Base-by-base conservation (phyloP, 2,329 filamentous ascomycete genomes). In the Myriosclerotinia duriaeana region DNA sequence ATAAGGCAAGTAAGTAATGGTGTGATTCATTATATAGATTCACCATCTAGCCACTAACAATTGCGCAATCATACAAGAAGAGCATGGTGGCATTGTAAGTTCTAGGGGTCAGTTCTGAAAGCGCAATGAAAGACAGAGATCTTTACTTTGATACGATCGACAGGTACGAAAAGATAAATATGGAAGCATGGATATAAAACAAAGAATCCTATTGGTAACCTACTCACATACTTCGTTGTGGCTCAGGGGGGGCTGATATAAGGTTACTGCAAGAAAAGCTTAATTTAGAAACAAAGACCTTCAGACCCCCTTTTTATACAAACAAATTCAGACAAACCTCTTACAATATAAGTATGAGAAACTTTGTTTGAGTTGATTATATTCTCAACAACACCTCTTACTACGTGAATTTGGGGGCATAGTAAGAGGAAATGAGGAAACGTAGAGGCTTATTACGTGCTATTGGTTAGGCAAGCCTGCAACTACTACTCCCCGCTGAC, bases 251-350 rank as follows among this genome's bases (percentile, higher is more conserved):
- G 58, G 58, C 58, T 50, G 44, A 50, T 61, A 38, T 38, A 26
- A 30, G 52, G 38, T 9, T 48, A 53, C 42, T 60, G 61, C 22
- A 22, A 9, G 50, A 55, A 40, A 64, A 64, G 61, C 50, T 64
- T 55, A 55, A 42, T 64, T 55, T 55, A 6, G 38, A 34, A 34
- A 4, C 22, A 14, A 42, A 36, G 26, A 34, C 52, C 40, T 44
- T 14, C 12, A 44, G 14, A 6, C 2, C 6, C 22, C n/a, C 48
- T 26, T 17, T 42, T 46, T 42, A 3, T n/a, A 20, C 12, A 34
- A 54, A 30, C 36, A 22, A 59, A 46, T 34, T 4, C 36, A 17
- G 54, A 11, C 9, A 54, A 63, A n/a, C 30, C 36, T 30, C 48
- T 63, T 11, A 54, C 17, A 44, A n/a, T 34, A 34, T n/a, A 20